Evolutionary conservation across 768 basidiomycete genomes (phyloP).

Genomic region (Russula foetens): DNA sequence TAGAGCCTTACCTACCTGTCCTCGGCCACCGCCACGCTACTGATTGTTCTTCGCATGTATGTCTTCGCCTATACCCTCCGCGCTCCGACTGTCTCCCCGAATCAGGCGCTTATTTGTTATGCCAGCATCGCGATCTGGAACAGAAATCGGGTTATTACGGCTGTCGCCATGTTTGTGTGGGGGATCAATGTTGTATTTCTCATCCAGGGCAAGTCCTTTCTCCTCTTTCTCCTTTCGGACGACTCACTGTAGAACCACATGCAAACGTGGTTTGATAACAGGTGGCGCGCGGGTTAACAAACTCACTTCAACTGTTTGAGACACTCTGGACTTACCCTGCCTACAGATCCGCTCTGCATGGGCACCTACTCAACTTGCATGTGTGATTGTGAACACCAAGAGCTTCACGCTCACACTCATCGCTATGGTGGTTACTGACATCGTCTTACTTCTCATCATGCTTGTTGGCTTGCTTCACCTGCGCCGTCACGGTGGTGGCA

Average conservation of each 20-base stretch:
- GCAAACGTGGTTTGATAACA: background rate
- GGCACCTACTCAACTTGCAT: background rate
- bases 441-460: constrained; percentile 4
- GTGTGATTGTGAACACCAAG: background rate
- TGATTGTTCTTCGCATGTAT: constrained; percentile 6
- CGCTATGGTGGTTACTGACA: background rate
- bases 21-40: background rate
- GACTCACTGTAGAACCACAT: background rate
- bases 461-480: constrained; percentile 2
- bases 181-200: background rate
- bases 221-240: too few relatives aligned
- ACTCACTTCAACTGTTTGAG: too few relatives aligned
- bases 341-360: background rate
- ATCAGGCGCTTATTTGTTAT: background rate
- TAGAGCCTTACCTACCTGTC: background rate
- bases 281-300: background rate
- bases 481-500: background rate
- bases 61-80: background rate
- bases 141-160: background rate
- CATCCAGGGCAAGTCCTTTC: background rate
- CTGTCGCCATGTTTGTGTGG: background rate
- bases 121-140: constrained; percentile 4
- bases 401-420: background rate
- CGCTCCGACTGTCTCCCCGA: background rate
- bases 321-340: background rate